Evolutionary conservation across 768 basidiomycete genomes (phyloP).

Genomic region (Pleurotus citrinopileatus): DNA sequence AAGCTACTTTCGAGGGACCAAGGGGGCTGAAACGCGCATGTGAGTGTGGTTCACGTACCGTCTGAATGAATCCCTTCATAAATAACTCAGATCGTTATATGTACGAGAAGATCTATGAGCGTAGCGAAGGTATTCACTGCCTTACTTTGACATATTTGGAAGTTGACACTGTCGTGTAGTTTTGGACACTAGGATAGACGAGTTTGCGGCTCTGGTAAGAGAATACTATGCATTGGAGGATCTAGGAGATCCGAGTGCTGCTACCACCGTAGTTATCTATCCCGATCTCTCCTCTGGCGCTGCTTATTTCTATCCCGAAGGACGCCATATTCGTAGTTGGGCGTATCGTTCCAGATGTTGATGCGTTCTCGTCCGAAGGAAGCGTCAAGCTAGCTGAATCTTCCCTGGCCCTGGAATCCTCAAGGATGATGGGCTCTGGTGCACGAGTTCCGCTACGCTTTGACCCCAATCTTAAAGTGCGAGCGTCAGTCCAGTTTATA

Average conservation of each 20-base stretch:
- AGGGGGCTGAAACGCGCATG: constrained; percentile 48
- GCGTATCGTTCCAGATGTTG: constrained; percentile 68
- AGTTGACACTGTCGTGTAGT: constrained; percentile 44
- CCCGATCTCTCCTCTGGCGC: constrained; percentile 16
- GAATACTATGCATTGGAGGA: constrained; percentile 71
- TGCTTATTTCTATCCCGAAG: constrained; percentile 28
- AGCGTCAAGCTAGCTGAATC: constrained; percentile 68
- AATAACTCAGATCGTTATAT: constrained; percentile 73
- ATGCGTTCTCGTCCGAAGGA: constrained; percentile 43
- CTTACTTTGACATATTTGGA: background rate
- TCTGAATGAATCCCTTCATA: background rate
- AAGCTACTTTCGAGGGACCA: constrained; percentile 37
- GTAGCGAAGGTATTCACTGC: constrained; percentile 64
- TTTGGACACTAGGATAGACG: constrained; percentile 86
- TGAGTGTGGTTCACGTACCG: constrained; percentile 30
- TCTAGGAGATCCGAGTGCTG: constrained; percentile 65
- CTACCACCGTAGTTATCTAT: constrained; percentile 32
- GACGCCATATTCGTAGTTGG: constrained; percentile 71
- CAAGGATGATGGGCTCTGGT: constrained; percentile 67
- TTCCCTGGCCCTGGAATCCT: constrained; percentile 78
- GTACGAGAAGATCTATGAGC: constrained; percentile 86
- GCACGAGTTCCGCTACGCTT: constrained; percentile 73
- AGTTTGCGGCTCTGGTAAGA: constrained; percentile 72
- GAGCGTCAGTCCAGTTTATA: constrained; percentile 20
- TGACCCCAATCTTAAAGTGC: constrained; percentile 59